Base-by-base conservation (phyloP, 2,329 filamentous ascomycete genomes). In the Chrysoporthe deuterocubensis region DNA sequence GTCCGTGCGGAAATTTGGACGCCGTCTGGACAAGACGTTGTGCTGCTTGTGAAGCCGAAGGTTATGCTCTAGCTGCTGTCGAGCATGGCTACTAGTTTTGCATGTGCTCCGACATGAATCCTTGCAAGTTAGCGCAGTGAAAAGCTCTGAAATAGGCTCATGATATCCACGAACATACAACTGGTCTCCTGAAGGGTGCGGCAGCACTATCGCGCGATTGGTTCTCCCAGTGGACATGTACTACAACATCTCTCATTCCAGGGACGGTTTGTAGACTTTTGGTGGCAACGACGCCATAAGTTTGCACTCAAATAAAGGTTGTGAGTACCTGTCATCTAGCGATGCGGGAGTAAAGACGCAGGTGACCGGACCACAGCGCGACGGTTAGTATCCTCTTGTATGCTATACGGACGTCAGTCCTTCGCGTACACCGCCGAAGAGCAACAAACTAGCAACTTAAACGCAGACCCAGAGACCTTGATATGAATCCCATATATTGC, bases 41-140 rank as follows among this genome's bases (percentile, higher is more conserved):
- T 1, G 44, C 26, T 37, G 59, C 63, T 37, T 66, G 67, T 50
- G 56, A 62, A 26, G 18, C 37, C 5, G 59, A 69, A 21, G 65
- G 62, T 2, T 69, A 62, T 58, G 54, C 44, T 43, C 58, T 67
- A 42, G 68, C 65, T 2, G 65, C 58, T 16, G 46, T 68, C 1
- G 68, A 69, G 46, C 52, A 65, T 21, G 65, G 65, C 37, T 62
- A 56, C 21, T 61, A 69, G 52, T 69, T 65, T 43, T 69, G 59
- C 50, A 37, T 18, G 59, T 62, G 13, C 3, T n/a, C 18, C 18
- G 11, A 21, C 13, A 54, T 50, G 46, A 11, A 21, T 34, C 42
- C 16, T 14, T 14, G 40, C 37, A 14, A 4, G 1, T 14, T 42
- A 18, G 37, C 14, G 7, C 7, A 50, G 14, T 13, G 14, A 50